These are phyloP conservation scores for Ogataea paradorogensis DNA, from an alignment of 805 yeast genomes.

Conservation along the genomic window DNA sequence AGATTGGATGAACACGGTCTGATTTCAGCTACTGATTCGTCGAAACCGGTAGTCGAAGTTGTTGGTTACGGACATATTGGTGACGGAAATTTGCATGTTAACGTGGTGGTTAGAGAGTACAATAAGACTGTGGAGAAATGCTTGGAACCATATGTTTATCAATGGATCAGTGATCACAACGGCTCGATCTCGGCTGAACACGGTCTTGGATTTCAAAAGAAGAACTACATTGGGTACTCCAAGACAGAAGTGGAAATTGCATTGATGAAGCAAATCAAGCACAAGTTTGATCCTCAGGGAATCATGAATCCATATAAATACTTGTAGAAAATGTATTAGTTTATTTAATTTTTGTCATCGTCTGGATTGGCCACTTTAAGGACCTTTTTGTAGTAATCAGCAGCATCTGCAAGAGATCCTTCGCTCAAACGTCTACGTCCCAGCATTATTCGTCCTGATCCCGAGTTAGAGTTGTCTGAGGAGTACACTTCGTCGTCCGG, in stretches of 20 bases:
- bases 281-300: constrained; percentile 84
- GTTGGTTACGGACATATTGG: constrained; percentile 99
- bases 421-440: constrained; percentile 83
- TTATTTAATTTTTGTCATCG: constrained; percentile 34
- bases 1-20: constrained; percentile 56
- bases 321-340: constrained; percentile 38
- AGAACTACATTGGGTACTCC: constrained; percentile 80
- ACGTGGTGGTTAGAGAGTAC: constrained; percentile 86
- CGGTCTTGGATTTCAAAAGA: constrained; percentile 96
- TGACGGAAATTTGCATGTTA: constrained; percentile 93
- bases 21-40: constrained; percentile 58
- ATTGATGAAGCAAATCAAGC: constrained; percentile 75
- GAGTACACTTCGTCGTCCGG: constrained; percentile 43
- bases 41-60: constrained; percentile 77
- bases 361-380: constrained; percentile 90
- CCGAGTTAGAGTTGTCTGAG: constrained; percentile 18
- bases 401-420: constrained; percentile 84
- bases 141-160: constrained; percentile 93
- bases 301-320: constrained; percentile 96
- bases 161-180: constrained; percentile 67
- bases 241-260: constrained; percentile 69
- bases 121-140: constrained; percentile 71
- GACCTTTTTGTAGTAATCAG: constrained; percentile 76
- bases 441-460: constrained; percentile 55
- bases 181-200: constrained; percentile 98